These are phyloP conservation scores for Williopsis jadinii DNA, from an alignment of 1,139 yeast genomes.

Conservation along the genomic window DNA sequence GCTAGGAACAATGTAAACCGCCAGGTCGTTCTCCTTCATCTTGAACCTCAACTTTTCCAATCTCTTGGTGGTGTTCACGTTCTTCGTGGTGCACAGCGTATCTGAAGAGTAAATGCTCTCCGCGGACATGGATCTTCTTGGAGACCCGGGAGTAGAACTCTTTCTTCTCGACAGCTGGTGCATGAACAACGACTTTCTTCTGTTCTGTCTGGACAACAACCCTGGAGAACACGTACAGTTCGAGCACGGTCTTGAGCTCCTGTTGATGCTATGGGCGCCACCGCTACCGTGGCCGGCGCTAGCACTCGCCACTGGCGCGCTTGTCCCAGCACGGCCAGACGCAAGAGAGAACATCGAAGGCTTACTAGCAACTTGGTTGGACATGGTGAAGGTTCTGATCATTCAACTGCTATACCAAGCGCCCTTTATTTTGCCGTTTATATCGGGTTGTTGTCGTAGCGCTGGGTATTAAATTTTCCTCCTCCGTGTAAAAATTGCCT, in stretches of 20 bases:
- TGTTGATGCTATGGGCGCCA: slow-evolving; percentile 8
- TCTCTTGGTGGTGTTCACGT: slow-evolving; percentile 51
- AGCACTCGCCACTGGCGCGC: slow-evolving; percentile 7
- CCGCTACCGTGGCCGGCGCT: not conserved
- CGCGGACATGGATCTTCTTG: slow-evolving; percentile 21
- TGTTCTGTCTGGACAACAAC: slow-evolving; percentile 54
- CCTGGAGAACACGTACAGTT: slow-evolving; percentile 86
- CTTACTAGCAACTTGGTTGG: slow-evolving; percentile 20
- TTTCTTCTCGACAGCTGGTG: slow-evolving; percentile 30
- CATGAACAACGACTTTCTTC: slow-evolving; percentile 46
- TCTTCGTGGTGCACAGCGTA: slow-evolving; percentile 30
- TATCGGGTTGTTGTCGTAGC: too few species aligned
- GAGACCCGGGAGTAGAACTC: slow-evolving; percentile 10
- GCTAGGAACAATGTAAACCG: slow-evolving; percentile 78
- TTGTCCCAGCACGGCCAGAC: slow-evolving; percentile 7
- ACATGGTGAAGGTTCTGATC: slow-evolving; percentile 12
- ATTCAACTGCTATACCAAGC: not conserved
- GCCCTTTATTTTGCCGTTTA: too few species aligned
- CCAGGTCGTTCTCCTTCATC: slow-evolving; percentile 62
- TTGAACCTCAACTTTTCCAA: slow-evolving; percentile 54
- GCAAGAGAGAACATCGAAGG: slow-evolving; percentile 22
- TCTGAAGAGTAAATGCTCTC: slow-evolving; percentile 32
- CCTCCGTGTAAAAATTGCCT: too few species aligned
- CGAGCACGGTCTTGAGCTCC: slow-evolving; percentile 42
- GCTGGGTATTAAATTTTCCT: not conserved